Evolutionary conservation across 331 rosid genomes (phyloP), one percentile per base, ranked within the genome.

Genomic region (Ulmus americana): DNA sequence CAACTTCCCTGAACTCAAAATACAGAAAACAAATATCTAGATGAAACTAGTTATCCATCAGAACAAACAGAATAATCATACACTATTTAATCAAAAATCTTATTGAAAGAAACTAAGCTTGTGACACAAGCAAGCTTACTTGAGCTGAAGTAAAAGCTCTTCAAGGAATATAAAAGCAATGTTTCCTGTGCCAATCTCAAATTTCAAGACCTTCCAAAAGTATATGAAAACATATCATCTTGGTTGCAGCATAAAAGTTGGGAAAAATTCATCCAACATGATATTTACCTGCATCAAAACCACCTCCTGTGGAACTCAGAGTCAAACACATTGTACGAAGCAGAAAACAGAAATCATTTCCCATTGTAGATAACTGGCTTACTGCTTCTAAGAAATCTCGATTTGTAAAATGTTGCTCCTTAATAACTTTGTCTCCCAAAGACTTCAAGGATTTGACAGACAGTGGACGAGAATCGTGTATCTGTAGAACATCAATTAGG

Each of bases 361-460:
- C 43, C 28, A 65, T 40, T n/a, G 8, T 2, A 58, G 55, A 13
- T 15, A 40, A 35, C 10, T 43, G 40, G 16, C 82, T 80, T 73
- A 91, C 96, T 3, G 95, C 97, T 64, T 91, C 88, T 8, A 70
- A 62, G 67, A 84, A 88, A 82, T 91, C 95, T 7, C 84, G 79
- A 62, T 79, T 63, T 2, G 85, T 76, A 22, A 78, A 88, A 72
- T 91, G 97, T 11, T 86, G 97, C 10, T 91, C 96, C 73, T 57
- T 76, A 73, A 91, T 86, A 70, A 69, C 68, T 18, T 55, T 65
- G 59, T 88, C 80, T 6, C 94, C 87, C 72, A 88, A 80, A n/a
- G 81, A 77, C 77, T 88, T 91, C 38, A 88, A 82, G 70, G 47
- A 13, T 53, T 81, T 71, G 69, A 75, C 61, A 38, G 87, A 71